phyloP scores from a whole-genome alignment of 176 grass and related monocot species.

The Elaeis guineensis region DNA sequence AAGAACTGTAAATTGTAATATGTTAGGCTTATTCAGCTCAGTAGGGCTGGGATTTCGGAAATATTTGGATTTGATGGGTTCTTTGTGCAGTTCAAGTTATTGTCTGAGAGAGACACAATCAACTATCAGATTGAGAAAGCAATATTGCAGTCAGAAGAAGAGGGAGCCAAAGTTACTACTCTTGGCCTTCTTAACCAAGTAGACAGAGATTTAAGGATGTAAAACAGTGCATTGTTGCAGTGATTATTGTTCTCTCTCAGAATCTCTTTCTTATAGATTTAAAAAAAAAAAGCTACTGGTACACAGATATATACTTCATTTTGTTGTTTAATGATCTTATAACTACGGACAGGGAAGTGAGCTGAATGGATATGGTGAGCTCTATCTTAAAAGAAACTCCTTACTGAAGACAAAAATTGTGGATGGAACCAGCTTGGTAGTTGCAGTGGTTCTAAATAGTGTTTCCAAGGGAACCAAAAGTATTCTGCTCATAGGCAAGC shows the following conservation, averaged over 20 bases:
- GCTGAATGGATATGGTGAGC: constrained; percentile 42
- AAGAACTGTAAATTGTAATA: not conserved
- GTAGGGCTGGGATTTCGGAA: not conserved
- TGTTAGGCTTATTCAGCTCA: no score
- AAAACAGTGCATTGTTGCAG: not conserved
- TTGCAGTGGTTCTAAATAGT: constrained; percentile 35
- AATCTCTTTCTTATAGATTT: no score
- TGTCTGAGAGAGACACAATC: constrained; percentile 9
- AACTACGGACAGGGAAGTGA: constrained; percentile 21
- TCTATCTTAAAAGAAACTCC: constrained; percentile 41
- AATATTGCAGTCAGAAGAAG: constrained; percentile 44
- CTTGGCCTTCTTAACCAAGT: constrained; percentile 72
- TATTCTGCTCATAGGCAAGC: constrained; percentile 41
- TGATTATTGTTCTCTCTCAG: no score
- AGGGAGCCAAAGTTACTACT: constrained; percentile 37
- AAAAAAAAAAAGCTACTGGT: no score
- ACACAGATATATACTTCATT: no score
- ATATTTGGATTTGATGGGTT: no score
- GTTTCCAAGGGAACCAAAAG: constrained; percentile 25
- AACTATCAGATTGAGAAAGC: constrained; percentile 33
- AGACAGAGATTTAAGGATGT: not conserved
- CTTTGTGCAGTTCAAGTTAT: constrained; percentile 31
- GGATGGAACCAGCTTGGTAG: constrained; percentile 48
- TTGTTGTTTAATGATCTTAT: not conserved
- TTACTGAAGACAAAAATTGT: constrained; percentile 37